Evolutionary conservation across 345 rosid genomes (phyloP), one percentile per base, ranked within the genome.

Genomic region (Ceriops decandra): DNA sequence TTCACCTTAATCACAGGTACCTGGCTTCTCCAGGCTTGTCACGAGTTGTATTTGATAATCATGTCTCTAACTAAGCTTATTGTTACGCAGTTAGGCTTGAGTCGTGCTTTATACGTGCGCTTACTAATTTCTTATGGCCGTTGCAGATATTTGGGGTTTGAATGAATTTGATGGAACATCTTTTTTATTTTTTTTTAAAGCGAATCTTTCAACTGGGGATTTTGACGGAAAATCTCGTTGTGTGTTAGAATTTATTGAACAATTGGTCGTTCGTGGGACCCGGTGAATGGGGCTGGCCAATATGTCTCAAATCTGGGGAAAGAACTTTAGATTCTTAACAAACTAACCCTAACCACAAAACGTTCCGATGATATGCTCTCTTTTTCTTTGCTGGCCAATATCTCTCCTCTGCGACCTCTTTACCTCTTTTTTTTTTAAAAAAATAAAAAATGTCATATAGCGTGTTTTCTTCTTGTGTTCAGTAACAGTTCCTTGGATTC

Each of bases 1-100:
- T 89, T 74, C 82, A 83, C 71, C 77, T 76, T 65, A 81, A 77
- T 68, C 85, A 76, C 69, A 79, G 91, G 96, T 88, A 85, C 30
- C 16, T 56, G 17, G 31, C 28, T 15, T 13, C 17, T 2, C 2
- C 3, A 2, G 13, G 13, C 16, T 42, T 42, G 0, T 13, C 49
- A 42, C 49, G 16, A 42, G 3, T 42, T 11, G 15, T 42, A 13
- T 42, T 42, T 42, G 13, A 42, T 42, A 13, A 42, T 38, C 0
- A 10, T 13, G 49, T 42, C 49, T 15, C 30, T 56, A 56, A 56
- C 24, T 24, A 9, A 56, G 28, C 11, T 56, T 22, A 10, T 56
- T 22, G 24, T 22, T 0, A 22, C 24, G 24, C n/a, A n/a, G n/a
- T n/a, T n/a, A n/a, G n/a, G n/a, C n/a, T n/a, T n/a, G n/a, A n/a